A percentile compares a stretch with the other conserved stretches of the same genome.
phyloP scores from a whole-genome alignment of 495 filamentous ascomycete genomes.

The Choiromyces venosus region DNA sequence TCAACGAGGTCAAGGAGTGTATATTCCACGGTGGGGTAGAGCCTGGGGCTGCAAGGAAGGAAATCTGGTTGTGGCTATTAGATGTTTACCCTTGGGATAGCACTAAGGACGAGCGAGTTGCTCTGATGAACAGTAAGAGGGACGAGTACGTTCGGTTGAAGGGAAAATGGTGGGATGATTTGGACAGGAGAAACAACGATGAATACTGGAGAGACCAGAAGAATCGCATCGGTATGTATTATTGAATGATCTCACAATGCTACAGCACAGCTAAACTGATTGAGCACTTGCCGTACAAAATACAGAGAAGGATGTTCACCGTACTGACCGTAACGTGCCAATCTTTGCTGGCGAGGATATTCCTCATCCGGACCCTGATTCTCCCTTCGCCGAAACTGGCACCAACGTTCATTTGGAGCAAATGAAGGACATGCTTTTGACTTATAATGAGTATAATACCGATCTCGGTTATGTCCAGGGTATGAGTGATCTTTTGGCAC shows the following conservation, averaged over 20 bases:
- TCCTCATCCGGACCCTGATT: constrained; percentile 95
- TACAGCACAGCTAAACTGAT: constrained; percentile 34
- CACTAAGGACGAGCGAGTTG: constrained; percentile 70
- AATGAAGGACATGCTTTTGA: constrained; percentile 97
- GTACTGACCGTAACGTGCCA: constrained; percentile 86
- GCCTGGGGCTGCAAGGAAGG: constrained; percentile 81
- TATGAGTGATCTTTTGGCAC: constrained; percentile 94
- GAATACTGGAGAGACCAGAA: constrained; percentile 97
- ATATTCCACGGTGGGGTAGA: constrained; percentile 93
- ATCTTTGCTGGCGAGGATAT: constrained; percentile 95
- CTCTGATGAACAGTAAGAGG: constrained; percentile 71
- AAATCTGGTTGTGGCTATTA: constrained; percentile 92
- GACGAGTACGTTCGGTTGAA: constrained; percentile 94
- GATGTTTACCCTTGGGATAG: constrained; percentile 90
- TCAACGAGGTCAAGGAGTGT: constrained; percentile 89
- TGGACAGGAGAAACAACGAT: constrained; percentile 71
- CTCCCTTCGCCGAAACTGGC: constrained; percentile 80
- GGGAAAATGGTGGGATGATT: constrained; percentile 90
- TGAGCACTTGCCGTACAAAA: constrained; percentile 48
- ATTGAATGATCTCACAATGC: constrained; percentile 2
- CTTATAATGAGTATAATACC: constrained; percentile 94
- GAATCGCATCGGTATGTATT: constrained; percentile 74
- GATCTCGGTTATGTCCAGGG: constrained; percentile 95
- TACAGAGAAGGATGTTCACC: constrained; percentile 94
- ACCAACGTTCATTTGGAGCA: constrained; percentile 98